phyloP scores from a whole-genome alignment of 306 rosid species.

The Fragaria nilgerrensis region DNA sequence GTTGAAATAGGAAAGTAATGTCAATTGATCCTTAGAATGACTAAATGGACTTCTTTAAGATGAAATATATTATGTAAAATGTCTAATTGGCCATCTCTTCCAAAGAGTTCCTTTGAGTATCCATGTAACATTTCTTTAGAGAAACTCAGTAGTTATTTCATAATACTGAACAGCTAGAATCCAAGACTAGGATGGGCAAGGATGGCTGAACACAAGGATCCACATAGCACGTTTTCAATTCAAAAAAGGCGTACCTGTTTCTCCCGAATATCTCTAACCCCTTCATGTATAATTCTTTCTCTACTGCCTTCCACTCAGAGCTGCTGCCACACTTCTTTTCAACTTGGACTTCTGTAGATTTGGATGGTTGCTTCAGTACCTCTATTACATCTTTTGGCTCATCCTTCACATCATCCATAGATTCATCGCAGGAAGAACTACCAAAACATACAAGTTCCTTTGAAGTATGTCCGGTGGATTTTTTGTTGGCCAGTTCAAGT shows the following conservation, averaged over 20 bases:
- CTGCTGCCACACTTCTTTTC: constrained; percentile 36
- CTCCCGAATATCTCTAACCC: constrained; percentile 96
- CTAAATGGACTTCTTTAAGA: not conserved
- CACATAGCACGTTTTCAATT: not conserved
- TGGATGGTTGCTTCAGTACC: constrained; percentile 33
- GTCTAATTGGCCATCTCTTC: not conserved
- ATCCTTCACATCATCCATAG: constrained; percentile 30
- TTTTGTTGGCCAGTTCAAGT: constrained; percentile 29
- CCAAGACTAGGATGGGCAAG: not conserved
- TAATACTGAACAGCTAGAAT: not conserved
- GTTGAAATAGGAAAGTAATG: not conserved
- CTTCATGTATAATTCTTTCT: constrained; percentile 83
- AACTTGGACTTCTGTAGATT: constrained; percentile 35
- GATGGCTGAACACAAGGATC: not conserved
- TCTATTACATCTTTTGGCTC: constrained; percentile 35
- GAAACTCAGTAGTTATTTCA: not conserved
- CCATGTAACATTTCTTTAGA: not conserved
- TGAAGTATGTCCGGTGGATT: constrained; percentile 34
- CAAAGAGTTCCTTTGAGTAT: not conserved
- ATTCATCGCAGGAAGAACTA: constrained; percentile 40
- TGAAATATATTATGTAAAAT: not conserved
- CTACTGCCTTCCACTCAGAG: constrained; percentile 77
- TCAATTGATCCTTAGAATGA: not conserved
- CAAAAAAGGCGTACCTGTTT: constrained; percentile 57
- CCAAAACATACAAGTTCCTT: constrained; percentile 38